phyloP scores from a whole-genome alignment of 495 filamentous ascomycete genomes.

The Penicillium flavigenum region DNA sequence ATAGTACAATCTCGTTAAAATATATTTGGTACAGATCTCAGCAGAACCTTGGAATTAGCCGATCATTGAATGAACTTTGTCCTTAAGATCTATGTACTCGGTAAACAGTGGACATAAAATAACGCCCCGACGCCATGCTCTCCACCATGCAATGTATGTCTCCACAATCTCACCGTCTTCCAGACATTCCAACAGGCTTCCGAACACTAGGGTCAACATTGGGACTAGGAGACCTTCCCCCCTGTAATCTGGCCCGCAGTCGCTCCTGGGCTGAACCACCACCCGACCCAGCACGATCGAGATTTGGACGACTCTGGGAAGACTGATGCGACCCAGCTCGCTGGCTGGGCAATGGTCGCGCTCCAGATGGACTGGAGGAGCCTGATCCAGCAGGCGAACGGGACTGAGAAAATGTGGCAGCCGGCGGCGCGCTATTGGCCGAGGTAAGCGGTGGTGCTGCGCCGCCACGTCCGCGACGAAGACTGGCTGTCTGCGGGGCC shows the following conservation, averaged over 20 bases:
- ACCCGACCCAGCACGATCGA: conserved; percentile 46
- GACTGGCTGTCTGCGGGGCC: conserved; percentile 52
- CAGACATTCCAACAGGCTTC: conserved; percentile 37
- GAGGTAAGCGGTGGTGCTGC: conserved; percentile 25
- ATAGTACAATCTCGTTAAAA: not conserved
- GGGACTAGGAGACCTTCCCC: conserved; percentile 47
- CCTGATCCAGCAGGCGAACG: conserved; percentile 21
- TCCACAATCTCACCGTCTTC: conserved; percentile 18
- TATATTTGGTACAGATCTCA: not conserved
- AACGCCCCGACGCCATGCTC: conserved; percentile 29
- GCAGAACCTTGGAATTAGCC: too few relatives aligned
- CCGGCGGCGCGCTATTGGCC: conserved; percentile 24
- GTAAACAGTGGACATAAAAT: conserved; percentile 4
- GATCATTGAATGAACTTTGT: not conserved
- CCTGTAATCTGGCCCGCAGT: conserved; percentile 64
- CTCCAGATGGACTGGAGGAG: conserved; percentile 40
- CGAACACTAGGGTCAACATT: conserved; percentile 37
- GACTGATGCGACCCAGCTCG: conserved; percentile 70
- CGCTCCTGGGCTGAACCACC: conserved; percentile 60
- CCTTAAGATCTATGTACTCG: not conserved
- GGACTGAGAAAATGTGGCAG: conserved; percentile 16
- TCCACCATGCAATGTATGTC: conserved; percentile 20
- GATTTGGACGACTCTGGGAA: conserved; percentile 31
- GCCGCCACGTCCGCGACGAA: conserved; percentile 49
- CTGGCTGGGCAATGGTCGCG: conserved; percentile 67